Conservation (phyloP, 1,284 basidiomycete species). For the Cutaneotrichosporon sp. region DNA sequence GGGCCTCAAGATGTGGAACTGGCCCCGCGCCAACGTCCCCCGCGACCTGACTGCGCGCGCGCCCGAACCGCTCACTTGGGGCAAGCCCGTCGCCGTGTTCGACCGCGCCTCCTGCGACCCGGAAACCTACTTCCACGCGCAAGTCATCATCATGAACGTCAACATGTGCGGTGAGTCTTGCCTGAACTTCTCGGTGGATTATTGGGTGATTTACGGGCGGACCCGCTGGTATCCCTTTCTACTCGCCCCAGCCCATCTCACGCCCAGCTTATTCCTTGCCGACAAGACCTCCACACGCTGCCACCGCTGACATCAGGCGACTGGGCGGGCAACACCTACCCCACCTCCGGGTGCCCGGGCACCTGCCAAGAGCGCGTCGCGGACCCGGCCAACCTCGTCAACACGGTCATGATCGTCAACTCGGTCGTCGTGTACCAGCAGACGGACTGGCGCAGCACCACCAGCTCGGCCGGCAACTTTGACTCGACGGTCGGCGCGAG, state of each 20-base stretch:
- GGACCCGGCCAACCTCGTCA: conserved; percentile 56
- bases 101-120: conserved; percentile 66
- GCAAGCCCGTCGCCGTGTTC: conserved; percentile 67
- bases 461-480: background rate
- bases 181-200: too few relatives aligned
- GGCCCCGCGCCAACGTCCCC: too few relatives aligned
- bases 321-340: conserved; percentile 65
- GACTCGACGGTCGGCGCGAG: background rate
- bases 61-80: conserved; percentile 70
- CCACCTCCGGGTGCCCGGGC: conserved; percentile 62
- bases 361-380: conserved; percentile 68
- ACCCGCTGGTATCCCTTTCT: too few relatives aligned
- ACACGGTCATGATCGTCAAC: conserved; percentile 51
- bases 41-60: conserved; percentile 63
- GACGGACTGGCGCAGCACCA: background rate
- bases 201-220: too few relatives aligned
- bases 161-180: conserved; percentile 53
- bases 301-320: conserved; percentile 57
- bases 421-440: conserved; percentile 48
- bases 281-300: too few relatives aligned
- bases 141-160: conserved; percentile 69
- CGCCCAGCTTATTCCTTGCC: too few relatives aligned
- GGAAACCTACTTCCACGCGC: conserved; percentile 66
- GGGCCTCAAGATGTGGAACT: conserved; percentile 77
- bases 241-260: too few relatives aligned